Base-by-base conservation (phyloP, 441 rosid species). In the Raphanus hybrid region DNA sequence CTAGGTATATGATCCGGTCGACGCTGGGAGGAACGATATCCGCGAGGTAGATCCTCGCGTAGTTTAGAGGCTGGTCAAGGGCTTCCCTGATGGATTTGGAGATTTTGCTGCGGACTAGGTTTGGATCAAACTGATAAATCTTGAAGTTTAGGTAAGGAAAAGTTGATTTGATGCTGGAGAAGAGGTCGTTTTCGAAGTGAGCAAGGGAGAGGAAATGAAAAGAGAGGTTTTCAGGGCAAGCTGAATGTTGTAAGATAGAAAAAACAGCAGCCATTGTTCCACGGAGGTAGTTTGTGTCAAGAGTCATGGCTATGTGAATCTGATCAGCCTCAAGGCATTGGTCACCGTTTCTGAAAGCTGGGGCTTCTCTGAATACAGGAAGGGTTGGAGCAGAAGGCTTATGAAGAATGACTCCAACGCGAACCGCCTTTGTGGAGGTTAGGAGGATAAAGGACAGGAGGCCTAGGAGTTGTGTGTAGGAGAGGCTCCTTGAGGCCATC, bases 231-330 rank as follows among this genome's bases (percentile, higher is more conserved):
- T 90, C 91, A 1, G 97, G 93, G 67, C 95, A 93, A 0, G 86
- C 77, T 0, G 93, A 88, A 73, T 91, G 93, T 59, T 87, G 92
- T 6, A 93, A 75, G 77, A 90, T 73, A 11, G 93, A 91, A 35
- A 91, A 80, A 11, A 88, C 84, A 0, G 98, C 95, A 0, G 95
- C 95, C 92, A 91, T 89, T 50, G 98, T 91, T 3, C 97, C 97
- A 4, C 97, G 87, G 37, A 91, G 87, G 71, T 91, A 91, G 77
- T 90, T 91, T 18, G 83, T 87, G 62, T 93, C 97, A 0, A 93
- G 87, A 37, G 97, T 90, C 95, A 91, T 91, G 3, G 95, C 88
- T 0, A 90, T 80, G 27, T 91, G 97, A 12, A 93, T 87, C 3
- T 8, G 52, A 63, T 82, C 81, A 18, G 48, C 65, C 35, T 80